phyloP scores from a whole-genome alignment of 1,284 basidiomycete genomes.

The Neotropicomus parvogracilis region DNA sequence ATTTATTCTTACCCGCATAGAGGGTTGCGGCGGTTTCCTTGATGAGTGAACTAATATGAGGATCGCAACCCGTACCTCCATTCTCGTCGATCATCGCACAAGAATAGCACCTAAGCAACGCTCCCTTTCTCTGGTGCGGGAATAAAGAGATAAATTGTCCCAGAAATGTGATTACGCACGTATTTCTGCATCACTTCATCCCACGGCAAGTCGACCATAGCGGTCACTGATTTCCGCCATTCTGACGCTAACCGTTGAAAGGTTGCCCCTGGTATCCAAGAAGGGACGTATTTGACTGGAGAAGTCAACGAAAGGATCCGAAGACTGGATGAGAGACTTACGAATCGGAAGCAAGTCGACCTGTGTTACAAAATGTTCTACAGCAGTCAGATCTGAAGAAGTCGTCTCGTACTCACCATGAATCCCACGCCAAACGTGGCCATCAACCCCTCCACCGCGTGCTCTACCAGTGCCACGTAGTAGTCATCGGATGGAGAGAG shows the following conservation, averaged over 20 bases:
- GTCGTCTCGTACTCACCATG: neutral
- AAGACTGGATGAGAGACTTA: neutral
- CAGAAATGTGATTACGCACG: neutral
- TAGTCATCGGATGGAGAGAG: slow-evolving; percentile 2
- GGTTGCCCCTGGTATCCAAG: slow-evolving; percentile 3
- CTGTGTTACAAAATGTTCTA: neutral
- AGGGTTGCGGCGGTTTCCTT: slow-evolving; percentile 6
- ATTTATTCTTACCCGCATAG: slow-evolving; percentile 1
- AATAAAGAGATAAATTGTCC: no score
- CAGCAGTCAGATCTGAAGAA: neutral
- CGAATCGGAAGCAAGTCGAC: slow-evolving; percentile 4
- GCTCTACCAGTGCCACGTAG: slow-evolving; percentile 2
- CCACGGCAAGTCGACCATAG: slow-evolving; percentile 7
- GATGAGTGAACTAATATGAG: neutral
- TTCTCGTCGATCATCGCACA: slow-evolving; percentile 6
- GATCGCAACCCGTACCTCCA: neutral
- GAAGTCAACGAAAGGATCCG: neutral
- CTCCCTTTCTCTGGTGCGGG: neutral
- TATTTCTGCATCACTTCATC: slow-evolving; percentile 7
- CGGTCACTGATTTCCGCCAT: slow-evolving; percentile 4
- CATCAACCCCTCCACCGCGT: slow-evolving; percentile 6
- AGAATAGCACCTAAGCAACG: neutral
- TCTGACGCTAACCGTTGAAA: slow-evolving; percentile 5
- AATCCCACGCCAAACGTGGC: slow-evolving; percentile 7
- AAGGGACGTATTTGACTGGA: slow-evolving; percentile 8